Evolutionary conservation across 108 stramenopile genomes (phyloP), one percentile per base, ranked within the genome.

Genomic region (Skeletonema grethae): DNA sequence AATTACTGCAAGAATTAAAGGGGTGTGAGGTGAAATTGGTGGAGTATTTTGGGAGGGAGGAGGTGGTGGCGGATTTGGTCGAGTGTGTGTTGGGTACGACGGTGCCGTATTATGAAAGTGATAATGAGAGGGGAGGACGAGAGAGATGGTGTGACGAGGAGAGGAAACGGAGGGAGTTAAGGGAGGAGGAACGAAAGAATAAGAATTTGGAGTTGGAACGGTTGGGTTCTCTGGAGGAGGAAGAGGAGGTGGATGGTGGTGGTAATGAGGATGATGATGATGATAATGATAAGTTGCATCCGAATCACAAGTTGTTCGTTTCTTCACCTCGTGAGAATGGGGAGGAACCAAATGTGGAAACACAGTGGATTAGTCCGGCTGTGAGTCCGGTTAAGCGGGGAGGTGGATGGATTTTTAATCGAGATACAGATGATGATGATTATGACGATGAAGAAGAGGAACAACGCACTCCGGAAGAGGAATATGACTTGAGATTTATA

Each of bases 1-100:
- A 98, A 57, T 79, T 98, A 32, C 70, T 98, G 31, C 98, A 98
- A 65, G 98, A 98, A 71, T 73, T 97, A 29, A 86, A 97, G 29
- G 88, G 93, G 30, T 70, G 92, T 32, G 91, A 97, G 77, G 85
- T 89, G 9, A 82, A 88, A 31, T 73, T 98, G 55, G 86, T 97
- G 57, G 85, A 91, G 29, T 97, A 90, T 79, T 95, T 98, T 50
- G 71, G 84, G n/a, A 69, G 82, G 31, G 84, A 79, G 41, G 87
- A 88, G 22, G 76, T 85, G 8, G 87, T 97, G 12, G 84, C 90
- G 16, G 86, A 86, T 12, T 77, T 98, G 67, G 77, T 98, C 22
- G 57, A 74, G 41, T 94, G 90, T 71, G 64, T 92, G 22, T 79
- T 87, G n/a, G n/a, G n/a, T 35, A 57, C 50, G 15, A 53, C 39